phyloP scores from a whole-genome alignment of 495 filamentous ascomycete species.

The Talaromyces liani region DNA sequence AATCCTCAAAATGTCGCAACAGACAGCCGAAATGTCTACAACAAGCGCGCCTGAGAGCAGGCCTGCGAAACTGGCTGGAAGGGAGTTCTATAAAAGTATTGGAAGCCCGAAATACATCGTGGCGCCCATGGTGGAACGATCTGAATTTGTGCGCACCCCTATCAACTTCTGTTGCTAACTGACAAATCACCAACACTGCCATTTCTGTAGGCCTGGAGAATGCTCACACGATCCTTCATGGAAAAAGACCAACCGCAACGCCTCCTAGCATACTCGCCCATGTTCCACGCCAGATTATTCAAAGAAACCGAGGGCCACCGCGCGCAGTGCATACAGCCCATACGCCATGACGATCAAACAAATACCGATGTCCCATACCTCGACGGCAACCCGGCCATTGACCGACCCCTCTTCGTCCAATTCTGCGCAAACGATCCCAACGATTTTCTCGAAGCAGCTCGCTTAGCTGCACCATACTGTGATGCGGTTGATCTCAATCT shows the following conservation, averaged over 20 bases:
- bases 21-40: conserved; percentile 12
- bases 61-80: conserved; percentile 60
- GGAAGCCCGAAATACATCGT: conserved; percentile 85
- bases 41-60: conserved; percentile 13
- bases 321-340: conserved; percentile 67
- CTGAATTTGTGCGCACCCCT: conserved; percentile 71
- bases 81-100: conserved; percentile 88
- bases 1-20: conserved; percentile 22
- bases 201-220: conserved; percentile 73
- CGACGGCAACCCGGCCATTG: conserved; percentile 75
- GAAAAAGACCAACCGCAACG: conserved; percentile 47
- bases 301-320: conserved; percentile 68
- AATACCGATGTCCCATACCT: conserved; percentile 41
- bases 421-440: conserved; percentile 91
- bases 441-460: conserved; percentile 67
- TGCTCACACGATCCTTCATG: conserved; percentile 88
- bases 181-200: conserved; percentile 14
- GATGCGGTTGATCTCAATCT: conserved; percentile 96
- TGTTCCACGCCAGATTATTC: conserved; percentile 89
- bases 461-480: conserved; percentile 70
- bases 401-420: conserved; percentile 89
- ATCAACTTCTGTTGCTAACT: background rate
- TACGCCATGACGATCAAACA: conserved; percentile 30
- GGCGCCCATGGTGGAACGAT: conserved; percentile 97
- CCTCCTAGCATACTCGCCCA: conserved; percentile 81